Percentiles rank a stretch among this genome's conserved stretches.
These are phyloP conservation scores for Penicillium nordicum DNA, from an alignment of 2,329 filamentous ascomycete genomes.

Conservation along the genomic window DNA sequence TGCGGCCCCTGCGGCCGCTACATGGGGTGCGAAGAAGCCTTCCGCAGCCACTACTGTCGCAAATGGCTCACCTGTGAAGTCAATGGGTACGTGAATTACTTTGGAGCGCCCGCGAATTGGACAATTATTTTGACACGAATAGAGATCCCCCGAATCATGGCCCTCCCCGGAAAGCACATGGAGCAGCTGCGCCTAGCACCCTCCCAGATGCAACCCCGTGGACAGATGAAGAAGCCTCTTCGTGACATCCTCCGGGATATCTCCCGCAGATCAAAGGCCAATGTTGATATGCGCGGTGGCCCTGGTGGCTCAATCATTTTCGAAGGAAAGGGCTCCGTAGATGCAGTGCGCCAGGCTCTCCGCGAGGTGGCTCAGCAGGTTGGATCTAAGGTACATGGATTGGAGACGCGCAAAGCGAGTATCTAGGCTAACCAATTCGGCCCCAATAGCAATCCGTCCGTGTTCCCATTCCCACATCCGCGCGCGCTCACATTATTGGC, in stretches of 20 bases:
- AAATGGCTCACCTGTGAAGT: constrained; percentile 46
- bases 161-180: constrained; percentile 76
- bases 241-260: constrained; percentile 84
- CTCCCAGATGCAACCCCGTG: constrained; percentile 70
- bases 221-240: constrained; percentile 78
- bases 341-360: constrained; percentile 80
- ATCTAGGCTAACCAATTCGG: not conserved
- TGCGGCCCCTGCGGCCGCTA: constrained; percentile 59
- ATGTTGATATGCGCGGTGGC: constrained; percentile 72
- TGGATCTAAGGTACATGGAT: constrained; percentile 67
- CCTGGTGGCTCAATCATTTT: constrained; percentile 72
- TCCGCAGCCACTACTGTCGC: constrained; percentile 36
- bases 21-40: constrained; percentile 69
- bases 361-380: constrained; percentile 87
- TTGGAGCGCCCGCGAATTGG: constrained; percentile 25
- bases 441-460: constrained; percentile 59
- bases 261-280: constrained; percentile 86
- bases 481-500: constrained; percentile 87
- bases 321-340: constrained; percentile 77
- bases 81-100: constrained; percentile 58
- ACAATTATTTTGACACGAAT: constrained; percentile 11
- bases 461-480: constrained; percentile 77
- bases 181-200: constrained; percentile 72
- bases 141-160: constrained; percentile 57
- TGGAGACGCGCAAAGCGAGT: not conserved